Base-by-base conservation (phyloP, 345 rosid genomes). In the Bruguiera sexangula region DNA sequence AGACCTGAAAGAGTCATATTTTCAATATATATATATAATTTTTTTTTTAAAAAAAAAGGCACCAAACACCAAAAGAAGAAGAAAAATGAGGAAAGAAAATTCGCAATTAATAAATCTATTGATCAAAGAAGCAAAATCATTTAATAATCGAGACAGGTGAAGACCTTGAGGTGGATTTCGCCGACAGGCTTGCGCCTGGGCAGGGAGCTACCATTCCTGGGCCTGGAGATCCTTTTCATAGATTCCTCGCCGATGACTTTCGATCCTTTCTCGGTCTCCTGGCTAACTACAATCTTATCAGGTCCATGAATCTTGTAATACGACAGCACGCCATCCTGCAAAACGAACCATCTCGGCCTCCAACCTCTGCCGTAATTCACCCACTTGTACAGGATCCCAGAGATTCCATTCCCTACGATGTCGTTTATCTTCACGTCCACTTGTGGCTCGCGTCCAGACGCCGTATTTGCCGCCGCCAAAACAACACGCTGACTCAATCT, bases 331-430 rank as follows among this genome's bases (percentile, higher is more conserved):
- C 99, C 99, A 58, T 92, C 99, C 52, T 90, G 94, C 79, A 95
- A 77, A 8, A 86, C 90, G 71, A 95, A 92, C 99, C 99, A 95
- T 74, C 99, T 77, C 15, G 97, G 90, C 75, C 98, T 73, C 99
- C 99, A 95, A 8, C 99, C 99, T 78, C 76, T 88, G 46, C 99
- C 97, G 76, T 95, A 95, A 80, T 92, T 95, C 78, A 92, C 99
- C 99, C 99, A 95, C 82, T 95, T 95, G 39, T 87, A 60, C 62
- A 95, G 82, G 19, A 90, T 78, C 61, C 99, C 99, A 0, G 94
- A 86, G 32, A 90, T 86, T 57, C 99, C 98, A 66, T 86, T 90
- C 73, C 97, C 96, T 3, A 92, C 89, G 62, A 95, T 82, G 73
- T 86, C 96, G 71, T 90, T 90, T 16, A 90, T 81, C 87, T 84